Base-by-base conservation (phyloP, 1,139 yeast species). In the Eremothecium coryli region DNA sequence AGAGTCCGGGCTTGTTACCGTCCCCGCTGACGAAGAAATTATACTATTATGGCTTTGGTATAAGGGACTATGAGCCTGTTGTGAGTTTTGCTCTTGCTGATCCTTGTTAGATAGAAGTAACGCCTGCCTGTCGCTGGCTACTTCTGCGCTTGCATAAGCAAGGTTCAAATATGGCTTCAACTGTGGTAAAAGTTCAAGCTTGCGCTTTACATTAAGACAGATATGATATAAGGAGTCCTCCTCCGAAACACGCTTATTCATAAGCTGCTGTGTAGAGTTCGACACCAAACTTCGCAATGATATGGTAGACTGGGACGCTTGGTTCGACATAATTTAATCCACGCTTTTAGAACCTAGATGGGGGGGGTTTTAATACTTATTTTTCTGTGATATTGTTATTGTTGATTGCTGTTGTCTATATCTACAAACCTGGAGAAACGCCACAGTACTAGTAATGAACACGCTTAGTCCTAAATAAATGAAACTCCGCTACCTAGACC, bases 141-240 rank as follows among this genome's bases (percentile, higher is more conserved):
- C 71, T 51, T 79, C 90, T 7, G 90, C 84, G n/a, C 67, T 61
- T 2, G 68, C 58, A 44, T 63, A 62, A 3, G 88, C 76, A 18
- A 76, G 63, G 38, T 70, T 73, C 39, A 86, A 60, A 54, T 76
- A 85, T 23, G 86, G 80, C 30, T 70, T 71, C 67, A 88, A 69
- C 20, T 82, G 90, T 0, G 84, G 79, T 23, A 85, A 71, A 25
- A 65, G 61, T 35, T 69, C 72, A 33, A 88, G 63, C 39, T 82
- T 65, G 38, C 62, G 66, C 52, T 75, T 70, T 39, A 86, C 63
- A 12, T 65, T 61, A 26, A 69, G 60, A 53, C 95, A 81, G 37
- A 82, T 73, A 54, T 78, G 81, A 58, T 73, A 85, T 26, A 88
- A 63, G 31, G 93, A 88, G 41, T 80, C 86, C 39, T 69, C 66